These are phyloP conservation scores for Aspergillus tamarii DNA, from an alignment of 2,329 filamentous ascomycete species.

Conservation along the genomic window DNA sequence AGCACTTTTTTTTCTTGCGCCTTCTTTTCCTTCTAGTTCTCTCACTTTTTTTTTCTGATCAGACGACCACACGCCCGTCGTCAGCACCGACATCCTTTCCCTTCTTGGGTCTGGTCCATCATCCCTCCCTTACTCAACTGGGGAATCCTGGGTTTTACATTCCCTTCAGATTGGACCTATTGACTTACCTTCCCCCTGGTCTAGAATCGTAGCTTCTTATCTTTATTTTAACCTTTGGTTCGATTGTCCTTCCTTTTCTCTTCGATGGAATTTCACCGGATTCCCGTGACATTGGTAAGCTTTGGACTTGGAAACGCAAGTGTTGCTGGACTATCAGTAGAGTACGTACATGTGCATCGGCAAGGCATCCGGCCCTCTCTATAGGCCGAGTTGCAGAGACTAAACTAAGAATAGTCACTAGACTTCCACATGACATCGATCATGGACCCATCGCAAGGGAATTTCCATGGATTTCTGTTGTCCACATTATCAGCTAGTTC, in stretches of 20 bases:
- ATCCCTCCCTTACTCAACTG: slow-evolving; percentile 10
- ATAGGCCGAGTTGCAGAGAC: slow-evolving; percentile 6
- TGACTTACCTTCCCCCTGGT: neutral
- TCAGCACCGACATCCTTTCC: slow-evolving; percentile 21
- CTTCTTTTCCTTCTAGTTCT: slow-evolving; percentile 12
- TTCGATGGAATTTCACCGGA: neutral
- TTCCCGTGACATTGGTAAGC: neutral
- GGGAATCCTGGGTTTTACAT: slow-evolving; percentile 9
- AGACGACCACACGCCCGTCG: slow-evolving; percentile 25
- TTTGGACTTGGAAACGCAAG: neutral
- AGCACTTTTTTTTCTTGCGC: slow-evolving; percentile 7
- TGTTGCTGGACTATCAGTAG: neutral
- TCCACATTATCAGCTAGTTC: slow-evolving; percentile 16
- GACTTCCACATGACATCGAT: slow-evolving; percentile 23
- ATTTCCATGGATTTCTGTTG: slow-evolving; percentile 20
- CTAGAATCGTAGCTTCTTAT: neutral
- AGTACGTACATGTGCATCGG: slow-evolving; percentile 9
- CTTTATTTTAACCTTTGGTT: slow-evolving; percentile 1
- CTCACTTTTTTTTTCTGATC: slow-evolving; percentile 28
- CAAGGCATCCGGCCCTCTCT: slow-evolving; percentile 13
- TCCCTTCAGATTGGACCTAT: neutral
- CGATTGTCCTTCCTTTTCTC: neutral
- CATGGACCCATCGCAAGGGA: slow-evolving; percentile 15
- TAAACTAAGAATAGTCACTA: slow-evolving; percentile 19
- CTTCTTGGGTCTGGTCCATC: slow-evolving; percentile 11